These are phyloP conservation scores for Escallonia herrerae DNA, from an alignment of 129 eudicot species.

Conservation along the genomic window DNA sequence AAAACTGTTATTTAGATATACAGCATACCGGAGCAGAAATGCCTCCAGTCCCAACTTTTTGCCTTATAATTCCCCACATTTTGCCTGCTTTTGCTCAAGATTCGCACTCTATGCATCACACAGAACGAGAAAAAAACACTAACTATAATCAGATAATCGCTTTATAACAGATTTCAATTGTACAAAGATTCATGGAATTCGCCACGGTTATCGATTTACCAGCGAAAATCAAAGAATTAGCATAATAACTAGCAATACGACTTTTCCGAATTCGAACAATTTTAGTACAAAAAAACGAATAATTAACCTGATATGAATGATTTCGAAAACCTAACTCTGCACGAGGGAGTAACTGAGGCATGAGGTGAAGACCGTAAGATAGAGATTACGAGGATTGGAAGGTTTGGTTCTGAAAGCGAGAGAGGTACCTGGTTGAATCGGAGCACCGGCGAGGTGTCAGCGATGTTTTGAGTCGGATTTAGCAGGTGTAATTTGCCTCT, in stretches of 20 bases:
- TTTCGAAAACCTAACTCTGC: not conserved
- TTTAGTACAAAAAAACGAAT: not conserved
- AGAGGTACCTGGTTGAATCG: too few relatives aligned
- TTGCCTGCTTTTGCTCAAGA: not conserved
- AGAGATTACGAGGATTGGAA: too few relatives aligned
- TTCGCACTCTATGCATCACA: not conserved
- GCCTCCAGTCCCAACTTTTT: constrained; percentile 2
- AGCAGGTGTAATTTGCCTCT: too few relatives aligned
- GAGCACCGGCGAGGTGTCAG: too few relatives aligned
- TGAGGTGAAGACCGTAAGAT: not conserved
- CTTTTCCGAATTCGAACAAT: not conserved
- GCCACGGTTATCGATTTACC: not conserved
- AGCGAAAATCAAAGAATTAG: not conserved
- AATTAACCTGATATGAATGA: not conserved
- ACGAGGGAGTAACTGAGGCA: too few relatives aligned
- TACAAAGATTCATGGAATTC: not conserved
- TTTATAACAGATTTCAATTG: not conserved
- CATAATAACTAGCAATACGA: not conserved
- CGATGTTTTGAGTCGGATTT: too few relatives aligned
- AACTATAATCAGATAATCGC: not conserved
- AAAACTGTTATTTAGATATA: not conserved
- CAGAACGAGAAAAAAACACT: not conserved
- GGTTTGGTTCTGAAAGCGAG: too few relatives aligned
- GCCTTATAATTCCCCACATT: constrained; percentile 23
- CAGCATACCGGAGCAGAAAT: constrained; percentile 25